Conservation (phyloP, 176 grass and related monocot genomes). For the Musa itinerans region DNA sequence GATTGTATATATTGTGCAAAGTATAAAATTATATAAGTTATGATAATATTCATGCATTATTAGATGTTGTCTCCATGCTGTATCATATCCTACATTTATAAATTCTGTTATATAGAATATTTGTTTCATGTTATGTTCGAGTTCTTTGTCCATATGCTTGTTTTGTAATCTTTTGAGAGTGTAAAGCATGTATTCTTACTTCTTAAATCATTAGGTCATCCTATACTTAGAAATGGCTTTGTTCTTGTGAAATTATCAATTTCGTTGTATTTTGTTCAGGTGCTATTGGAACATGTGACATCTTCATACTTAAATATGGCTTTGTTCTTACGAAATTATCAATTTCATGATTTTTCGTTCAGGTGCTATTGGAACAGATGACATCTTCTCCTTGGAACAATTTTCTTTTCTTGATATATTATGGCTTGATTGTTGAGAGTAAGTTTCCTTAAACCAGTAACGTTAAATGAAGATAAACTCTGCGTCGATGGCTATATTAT, state of each 20-base stretch:
- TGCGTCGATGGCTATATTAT: too few species aligned
- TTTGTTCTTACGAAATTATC: neutral
- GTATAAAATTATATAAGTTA: too few species aligned
- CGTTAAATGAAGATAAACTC: neutral
- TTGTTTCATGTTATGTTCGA: too few species aligned
- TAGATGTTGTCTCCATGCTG: neutral
- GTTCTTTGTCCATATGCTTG: too few species aligned
- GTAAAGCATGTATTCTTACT: too few species aligned
- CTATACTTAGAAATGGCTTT: too few species aligned
- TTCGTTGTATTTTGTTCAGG: constrained; percentile 36
- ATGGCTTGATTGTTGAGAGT: constrained; percentile 84
- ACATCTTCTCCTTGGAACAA: constrained; percentile 76
- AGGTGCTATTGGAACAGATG: constrained; percentile 79
- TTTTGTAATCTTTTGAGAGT: too few species aligned
- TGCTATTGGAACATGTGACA: constrained; percentile 66
- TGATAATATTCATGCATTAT: neutral
- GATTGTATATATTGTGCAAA: too few species aligned
- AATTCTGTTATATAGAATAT: too few species aligned
- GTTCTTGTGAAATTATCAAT: neutral
- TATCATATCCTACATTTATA: too few species aligned
- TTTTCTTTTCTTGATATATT: constrained; percentile 78
- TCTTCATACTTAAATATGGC: constrained; percentile 20
- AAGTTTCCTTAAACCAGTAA: constrained; percentile 24
- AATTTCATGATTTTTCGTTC: constrained; percentile 23
- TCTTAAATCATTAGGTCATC: too few species aligned